Conservation (phyloP, 768 basidiomycete genomes). For the Lanmaoa pseudosensibilis region DNA sequence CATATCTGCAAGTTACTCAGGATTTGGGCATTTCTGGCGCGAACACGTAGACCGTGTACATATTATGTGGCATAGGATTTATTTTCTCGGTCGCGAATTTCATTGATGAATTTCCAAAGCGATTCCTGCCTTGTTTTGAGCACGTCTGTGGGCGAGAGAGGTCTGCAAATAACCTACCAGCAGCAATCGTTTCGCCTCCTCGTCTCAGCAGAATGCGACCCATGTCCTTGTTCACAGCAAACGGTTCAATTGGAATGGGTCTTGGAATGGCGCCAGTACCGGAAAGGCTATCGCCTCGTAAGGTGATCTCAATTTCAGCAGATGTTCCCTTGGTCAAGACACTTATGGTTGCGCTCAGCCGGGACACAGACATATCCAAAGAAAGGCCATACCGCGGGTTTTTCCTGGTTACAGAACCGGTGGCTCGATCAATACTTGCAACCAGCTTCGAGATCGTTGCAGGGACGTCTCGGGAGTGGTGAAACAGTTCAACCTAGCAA, state of each 20-base stretch:
- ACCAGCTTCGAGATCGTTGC: constrained; percentile 82
- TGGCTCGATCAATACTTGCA: constrained; percentile 74
- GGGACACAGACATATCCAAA: not conserved
- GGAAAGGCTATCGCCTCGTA: constrained; percentile 58
- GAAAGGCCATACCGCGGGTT: constrained; percentile 66
- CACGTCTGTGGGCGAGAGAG: not conserved
- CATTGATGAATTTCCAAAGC: constrained; percentile 40
- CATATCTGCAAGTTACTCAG: constrained; percentile 15
- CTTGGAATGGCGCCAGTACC: constrained; percentile 46
- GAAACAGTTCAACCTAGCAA: constrained; percentile 83
- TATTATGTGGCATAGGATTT: constrained; percentile 2
- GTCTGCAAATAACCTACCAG: constrained; percentile 51
- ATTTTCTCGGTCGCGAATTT: constrained; percentile 6
- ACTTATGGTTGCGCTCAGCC: constrained; percentile 40
- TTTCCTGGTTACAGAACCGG: constrained; percentile 68
- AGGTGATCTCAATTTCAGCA: constrained; percentile 80
- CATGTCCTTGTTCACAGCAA: constrained; percentile 91
- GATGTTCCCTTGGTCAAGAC: constrained; percentile 83
- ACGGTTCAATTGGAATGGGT: constrained; percentile 84
- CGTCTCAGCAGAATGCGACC: constrained; percentile 85
- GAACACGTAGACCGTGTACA: constrained; percentile 22
- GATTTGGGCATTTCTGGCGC: not conserved
- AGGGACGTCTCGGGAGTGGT: constrained; percentile 91
- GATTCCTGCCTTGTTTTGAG: constrained; percentile 39
- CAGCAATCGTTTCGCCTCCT: constrained; percentile 91